Conservation (phyloP, 331 rosid genomes). For the Malus hybrid region DNA sequence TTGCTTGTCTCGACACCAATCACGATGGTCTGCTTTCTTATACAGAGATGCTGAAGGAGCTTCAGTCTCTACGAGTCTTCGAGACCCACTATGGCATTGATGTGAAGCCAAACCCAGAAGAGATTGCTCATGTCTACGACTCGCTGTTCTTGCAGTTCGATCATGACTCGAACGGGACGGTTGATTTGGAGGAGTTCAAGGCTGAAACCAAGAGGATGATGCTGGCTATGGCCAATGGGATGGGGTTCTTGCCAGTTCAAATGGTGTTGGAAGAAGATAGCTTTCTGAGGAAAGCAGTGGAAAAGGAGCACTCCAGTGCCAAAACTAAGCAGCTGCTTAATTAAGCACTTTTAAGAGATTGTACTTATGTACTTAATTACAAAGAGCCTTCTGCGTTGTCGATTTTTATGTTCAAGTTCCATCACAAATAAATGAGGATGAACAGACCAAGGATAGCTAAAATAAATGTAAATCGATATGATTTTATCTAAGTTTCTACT, state of each 20-base stretch:
- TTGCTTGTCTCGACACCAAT: constrained; percentile 47
- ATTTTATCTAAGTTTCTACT: neutral
- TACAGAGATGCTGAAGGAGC: constrained; percentile 67
- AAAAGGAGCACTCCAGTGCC: constrained; percentile 23
- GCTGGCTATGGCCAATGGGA: constrained; percentile 68
- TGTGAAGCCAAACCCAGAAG: constrained; percentile 20
- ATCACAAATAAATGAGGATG: neutral
- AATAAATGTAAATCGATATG: neutral
- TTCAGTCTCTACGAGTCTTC: constrained; percentile 45
- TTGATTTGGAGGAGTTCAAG: constrained; percentile 61
- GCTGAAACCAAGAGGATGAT: constrained; percentile 60
- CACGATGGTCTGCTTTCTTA: constrained; percentile 45
- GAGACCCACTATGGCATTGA: constrained; percentile 42
- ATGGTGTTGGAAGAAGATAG: constrained; percentile 63
- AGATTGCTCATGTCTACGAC: constrained; percentile 45
- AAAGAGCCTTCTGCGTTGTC: neutral
- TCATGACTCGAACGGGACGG: constrained; percentile 46
- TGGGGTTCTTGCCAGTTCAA: constrained; percentile 66
- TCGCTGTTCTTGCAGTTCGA: constrained; percentile 54
- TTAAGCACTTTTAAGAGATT: neutral
- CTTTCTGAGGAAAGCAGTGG: constrained; percentile 62
- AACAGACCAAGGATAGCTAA: no score
- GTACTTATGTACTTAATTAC: neutral
- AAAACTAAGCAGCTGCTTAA: constrained; percentile 11
- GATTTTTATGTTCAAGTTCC: neutral